phyloP scores from a whole-genome alignment of 371 early-diverging fungal species.

The Mortierella sp. region DNA sequence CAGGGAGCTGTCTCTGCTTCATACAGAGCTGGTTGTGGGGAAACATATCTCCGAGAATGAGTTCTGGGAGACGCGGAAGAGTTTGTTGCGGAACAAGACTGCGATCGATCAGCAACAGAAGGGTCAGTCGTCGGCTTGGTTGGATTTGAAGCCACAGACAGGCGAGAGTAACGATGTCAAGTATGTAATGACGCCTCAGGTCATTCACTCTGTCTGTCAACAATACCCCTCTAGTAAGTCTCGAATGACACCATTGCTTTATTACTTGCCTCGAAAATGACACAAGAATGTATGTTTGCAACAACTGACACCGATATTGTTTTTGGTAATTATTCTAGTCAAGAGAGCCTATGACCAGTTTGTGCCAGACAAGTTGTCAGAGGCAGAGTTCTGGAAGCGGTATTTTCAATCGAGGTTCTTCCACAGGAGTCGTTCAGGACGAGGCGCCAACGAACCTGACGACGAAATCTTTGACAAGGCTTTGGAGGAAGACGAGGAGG shows the following conservation, averaged over 20 bases:
- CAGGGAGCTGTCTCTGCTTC: constrained; percentile 78
- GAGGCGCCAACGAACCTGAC: constrained; percentile 70
- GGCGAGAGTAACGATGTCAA: constrained; percentile 88
- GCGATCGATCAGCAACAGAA: constrained; percentile 80
- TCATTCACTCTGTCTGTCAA: constrained; percentile 90
- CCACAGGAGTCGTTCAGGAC: constrained; percentile 81
- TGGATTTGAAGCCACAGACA: constrained; percentile 83
- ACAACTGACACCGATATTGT: neutral
- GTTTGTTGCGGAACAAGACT: constrained; percentile 80
- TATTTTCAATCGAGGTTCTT: constrained; percentile 91
- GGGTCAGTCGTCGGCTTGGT: constrained; percentile 87
- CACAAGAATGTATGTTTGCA: neutral
- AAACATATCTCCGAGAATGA: constrained; percentile 89
- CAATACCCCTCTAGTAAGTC: constrained; percentile 87
- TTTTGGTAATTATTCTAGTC: constrained; percentile 60
- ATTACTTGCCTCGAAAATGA: neutral
- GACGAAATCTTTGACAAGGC: constrained; percentile 91
- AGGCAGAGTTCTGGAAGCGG: constrained; percentile 91
- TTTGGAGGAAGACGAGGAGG: constrained; percentile 85
- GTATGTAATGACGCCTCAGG: constrained; percentile 90
- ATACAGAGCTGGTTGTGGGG: constrained; percentile 84
- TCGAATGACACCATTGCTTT: neutral
- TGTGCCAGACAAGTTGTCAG: constrained; percentile 88
- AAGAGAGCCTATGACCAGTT: constrained; percentile 86
- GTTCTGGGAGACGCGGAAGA: constrained; percentile 90